Evolutionary conservation across 371 early-diverging fungal species (phyloP), one percentile per base, ranked within the genome.

Genomic region (Mortierella sp.): DNA sequence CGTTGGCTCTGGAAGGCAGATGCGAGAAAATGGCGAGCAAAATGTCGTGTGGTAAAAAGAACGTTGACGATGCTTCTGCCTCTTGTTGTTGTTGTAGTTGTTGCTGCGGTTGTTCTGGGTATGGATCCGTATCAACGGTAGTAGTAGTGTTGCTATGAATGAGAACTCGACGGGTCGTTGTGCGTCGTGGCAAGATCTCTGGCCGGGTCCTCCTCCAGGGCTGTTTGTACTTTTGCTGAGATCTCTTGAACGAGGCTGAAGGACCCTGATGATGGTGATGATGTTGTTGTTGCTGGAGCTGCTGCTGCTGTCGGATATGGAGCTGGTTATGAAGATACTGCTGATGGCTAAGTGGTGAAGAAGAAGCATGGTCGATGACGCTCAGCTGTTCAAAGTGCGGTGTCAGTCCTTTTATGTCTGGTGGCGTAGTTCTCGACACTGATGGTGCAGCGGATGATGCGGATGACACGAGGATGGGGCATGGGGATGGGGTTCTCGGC

Each of bases 131-230:
- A n/a, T 21, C 27, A 4, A 31, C 37, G 21, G 47, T 26, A 9
- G 41, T 21, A 8, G 49, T 19, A 23, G 44, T 26, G 2, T 43
- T 27, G 28, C 30, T 28, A 43, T 19, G n/a, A n/a, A n/a, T 50
- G 31, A 42, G 50, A 21, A 41, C 17, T 17, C 67, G 57, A 46
- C 55, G 63, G 21, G 42, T 17, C 27, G 50, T 37, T 9, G 55
- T 19, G 23, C 49, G 65, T 14, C 65, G 55, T 0, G 65, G 32
- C 6, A 50, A 2, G n/a, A 42, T 21, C n/a, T 68, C 75, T 6
- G 75, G 63, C 19, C 48, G 54, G 7, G 75, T 73, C 31, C 75
- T 67, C 32, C 75, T 62, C 75, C 75, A 73, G 5, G 75, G 56
- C 46, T 68, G 68, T 34, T 52, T 58, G 55, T 62, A 58, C 34